Evolutionary conservation across 169 alveolate genomes (phyloP), one percentile per base, ranked within the genome.

Genomic region (Cyclospora cayetanensis): DNA sequence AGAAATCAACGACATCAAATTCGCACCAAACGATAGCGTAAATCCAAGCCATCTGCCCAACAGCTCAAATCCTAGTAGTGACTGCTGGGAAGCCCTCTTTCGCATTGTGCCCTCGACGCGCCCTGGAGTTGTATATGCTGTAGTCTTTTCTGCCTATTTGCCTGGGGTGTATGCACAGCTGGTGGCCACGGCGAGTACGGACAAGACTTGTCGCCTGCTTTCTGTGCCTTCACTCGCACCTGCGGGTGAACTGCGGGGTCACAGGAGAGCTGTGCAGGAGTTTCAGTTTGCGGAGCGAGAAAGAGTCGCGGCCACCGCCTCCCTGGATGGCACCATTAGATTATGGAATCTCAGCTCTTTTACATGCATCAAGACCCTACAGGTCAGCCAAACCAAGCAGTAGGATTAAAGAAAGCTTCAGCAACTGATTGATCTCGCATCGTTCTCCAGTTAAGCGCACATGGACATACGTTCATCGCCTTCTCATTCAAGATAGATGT

Each of bases 341-440:
- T 66, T 97, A 22, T 97, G 99, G 98, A 98, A 96, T 90, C 92
- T 95, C 52, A 97, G 95, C 60, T 76, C 95, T 5, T 97, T 97
- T 42, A 91, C 94, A 31, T 91, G 95, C 43, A 97, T 95, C 53
- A 90, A 93, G 74, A 95, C 98, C 63, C 60, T 86, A 11, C 92
- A 86, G 85, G 92, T 86, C 11, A 7, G 7, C 22, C 22, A 22
- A 53, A 96, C 90, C 92, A 96, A 27, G 93, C 94, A n/a, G 92
- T 93, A 50, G 96, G 95, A 9, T 95, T 95, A 84, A 83, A 88
- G 46, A 60, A 95, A 34, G 93, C 96, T 42, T 95, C 95, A 86
- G 96, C 94, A 91, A 92, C 94, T 9, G 89, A 79, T 37, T 79
- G 90, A 65, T 97, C 97, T 7, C 91, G 94, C 72, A 74, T 93